Evolutionary conservation across 2,329 filamentous ascomycete genomes (phyloP).

Genomic region (Cucurbitaria berberidis): DNA sequence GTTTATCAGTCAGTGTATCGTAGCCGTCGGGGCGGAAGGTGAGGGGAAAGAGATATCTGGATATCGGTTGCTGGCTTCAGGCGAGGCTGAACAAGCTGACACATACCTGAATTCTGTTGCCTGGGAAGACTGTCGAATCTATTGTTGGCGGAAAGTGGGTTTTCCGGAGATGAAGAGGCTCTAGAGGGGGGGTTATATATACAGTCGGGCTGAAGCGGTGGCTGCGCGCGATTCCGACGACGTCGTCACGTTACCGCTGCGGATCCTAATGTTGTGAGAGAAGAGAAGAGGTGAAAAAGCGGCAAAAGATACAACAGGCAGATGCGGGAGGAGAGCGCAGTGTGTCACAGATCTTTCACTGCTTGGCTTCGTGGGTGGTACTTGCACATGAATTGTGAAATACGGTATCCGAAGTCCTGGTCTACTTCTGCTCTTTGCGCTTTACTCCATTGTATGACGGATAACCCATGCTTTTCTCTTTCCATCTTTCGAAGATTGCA

Average conservation of each 20-base stretch:
- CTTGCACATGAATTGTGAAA: not conserved
- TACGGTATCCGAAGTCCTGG: not conserved
- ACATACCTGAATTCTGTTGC: not conserved
- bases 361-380: not conserved
- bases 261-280: not conserved
- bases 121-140: not conserved
- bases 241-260: not conserved
- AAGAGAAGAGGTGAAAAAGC: not conserved
- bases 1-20: not conserved
- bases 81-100: not conserved
- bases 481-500: not conserved
- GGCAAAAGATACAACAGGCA: not conserved
- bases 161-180: not conserved
- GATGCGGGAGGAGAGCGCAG: not conserved
- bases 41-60: not conserved
- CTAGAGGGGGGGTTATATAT: not conserved
- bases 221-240: not conserved
- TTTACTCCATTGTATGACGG: not conserved
- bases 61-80: not conserved
- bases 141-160: not conserved
- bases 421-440: not conserved
- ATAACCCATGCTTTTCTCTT: not conserved
- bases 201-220: not conserved
- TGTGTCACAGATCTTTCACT: not conserved
- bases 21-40: constrained; percentile 10